Conservation (phyloP, 179 eudicot species). For the Amaranthus tricolor region DNA sequence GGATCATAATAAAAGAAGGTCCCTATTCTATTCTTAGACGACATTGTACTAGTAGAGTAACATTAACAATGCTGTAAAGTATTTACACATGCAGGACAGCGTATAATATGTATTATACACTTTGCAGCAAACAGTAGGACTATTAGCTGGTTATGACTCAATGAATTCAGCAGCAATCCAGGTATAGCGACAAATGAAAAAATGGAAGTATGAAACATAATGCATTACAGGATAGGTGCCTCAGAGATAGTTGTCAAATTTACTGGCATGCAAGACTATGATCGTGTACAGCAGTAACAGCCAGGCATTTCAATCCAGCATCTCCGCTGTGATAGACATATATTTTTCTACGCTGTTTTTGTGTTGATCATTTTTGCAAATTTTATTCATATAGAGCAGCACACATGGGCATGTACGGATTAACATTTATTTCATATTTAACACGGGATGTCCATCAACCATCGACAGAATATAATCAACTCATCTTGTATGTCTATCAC, state of each 20-base stretch:
- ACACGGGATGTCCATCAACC: background rate
- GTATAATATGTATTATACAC: background rate
- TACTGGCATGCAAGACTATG: background rate
- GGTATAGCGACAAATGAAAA: background rate
- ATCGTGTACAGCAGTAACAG: background rate
- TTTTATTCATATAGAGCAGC: background rate
- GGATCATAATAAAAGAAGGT: constrained; percentile 12
- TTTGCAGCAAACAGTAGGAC: background rate
- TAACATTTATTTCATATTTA: background rate
- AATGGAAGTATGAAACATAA: background rate
- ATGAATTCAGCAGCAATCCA: background rate
- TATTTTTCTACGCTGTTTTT: background rate
- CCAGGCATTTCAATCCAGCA: background rate
- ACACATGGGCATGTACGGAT: background rate
- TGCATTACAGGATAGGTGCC: background rate
- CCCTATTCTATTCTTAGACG: background rate
- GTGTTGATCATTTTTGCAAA: background rate
- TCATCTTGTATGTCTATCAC: no score
- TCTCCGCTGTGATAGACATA: background rate
- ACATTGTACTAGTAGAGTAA: background rate
- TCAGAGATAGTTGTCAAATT: background rate
- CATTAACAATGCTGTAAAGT: no score
- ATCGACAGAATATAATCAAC: background rate
- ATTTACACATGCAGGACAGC: constrained; percentile 1
- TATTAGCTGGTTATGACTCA: background rate